phyloP scores from a whole-genome alignment of 371 early-diverging fungal genomes.

The Apophysomyces variabilis region DNA sequence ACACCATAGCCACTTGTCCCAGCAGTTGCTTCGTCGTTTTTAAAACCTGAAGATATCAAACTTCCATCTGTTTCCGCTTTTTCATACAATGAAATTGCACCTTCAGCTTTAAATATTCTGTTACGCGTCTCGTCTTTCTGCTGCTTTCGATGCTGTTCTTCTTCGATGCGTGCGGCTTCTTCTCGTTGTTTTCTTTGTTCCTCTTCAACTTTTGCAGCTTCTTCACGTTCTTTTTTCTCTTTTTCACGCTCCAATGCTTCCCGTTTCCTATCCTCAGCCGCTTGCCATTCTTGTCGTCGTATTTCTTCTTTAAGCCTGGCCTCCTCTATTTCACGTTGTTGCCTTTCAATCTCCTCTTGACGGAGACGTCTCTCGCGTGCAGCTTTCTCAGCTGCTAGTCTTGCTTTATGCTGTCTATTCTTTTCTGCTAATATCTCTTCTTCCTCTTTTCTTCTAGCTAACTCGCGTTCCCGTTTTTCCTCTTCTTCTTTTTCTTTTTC shows the following conservation, averaged over 20 bases:
- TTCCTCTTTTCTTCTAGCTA: slow-evolving; percentile 29
- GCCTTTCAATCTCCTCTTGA: slow-evolving; percentile 34
- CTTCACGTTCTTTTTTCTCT: slow-evolving; percentile 16
- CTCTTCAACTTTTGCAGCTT: slow-evolving; percentile 14
- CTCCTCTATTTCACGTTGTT: slow-evolving; percentile 36
- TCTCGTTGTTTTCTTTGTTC: slow-evolving; percentile 5
- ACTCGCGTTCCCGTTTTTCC: slow-evolving; percentile 25
- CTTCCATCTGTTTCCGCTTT: too few species aligned
- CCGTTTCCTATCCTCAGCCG: slow-evolving; percentile 21
- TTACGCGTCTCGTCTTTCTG: not conserved
- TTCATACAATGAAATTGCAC: too few species aligned
- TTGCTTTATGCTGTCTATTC: slow-evolving; percentile 32
- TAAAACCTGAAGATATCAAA: not conserved
- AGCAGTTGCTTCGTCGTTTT: slow-evolving; percentile 33
- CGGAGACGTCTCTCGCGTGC: slow-evolving; percentile 42
- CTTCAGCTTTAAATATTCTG: too few species aligned
- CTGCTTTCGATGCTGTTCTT: slow-evolving; percentile 12
- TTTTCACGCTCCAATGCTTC: slow-evolving; percentile 21
- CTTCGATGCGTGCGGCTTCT: slow-evolving; percentile 5
- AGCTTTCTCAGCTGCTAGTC: slow-evolving; percentile 47
- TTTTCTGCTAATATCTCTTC: slow-evolving; percentile 40
- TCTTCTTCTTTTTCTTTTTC: slow-evolving; percentile 24
- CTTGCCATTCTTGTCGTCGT: slow-evolving; percentile 39
- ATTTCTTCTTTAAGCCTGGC: slow-evolving; percentile 34
- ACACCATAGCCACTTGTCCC: slow-evolving; percentile 50